Evolutionary conservation across 192 early-diverging fungal species (phyloP).

Genomic region (Chytriomyces confervae): DNA sequence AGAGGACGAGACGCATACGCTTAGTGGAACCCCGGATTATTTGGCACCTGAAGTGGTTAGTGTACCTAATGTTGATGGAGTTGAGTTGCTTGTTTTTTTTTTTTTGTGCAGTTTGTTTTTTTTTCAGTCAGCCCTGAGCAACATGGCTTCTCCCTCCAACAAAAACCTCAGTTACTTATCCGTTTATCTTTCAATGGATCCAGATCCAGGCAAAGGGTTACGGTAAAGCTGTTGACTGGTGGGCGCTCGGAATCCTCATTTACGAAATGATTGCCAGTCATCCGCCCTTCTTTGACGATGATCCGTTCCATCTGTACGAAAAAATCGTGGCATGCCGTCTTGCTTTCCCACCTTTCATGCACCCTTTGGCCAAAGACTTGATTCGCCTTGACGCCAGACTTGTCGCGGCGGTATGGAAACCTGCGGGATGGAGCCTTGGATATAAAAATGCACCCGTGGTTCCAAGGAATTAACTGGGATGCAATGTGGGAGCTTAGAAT

Average conservation of each 20-base stretch:
- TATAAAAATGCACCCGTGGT: slow-evolving; percentile 96
- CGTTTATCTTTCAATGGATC: neutral
- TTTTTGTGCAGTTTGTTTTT: slow-evolving; percentile 4
- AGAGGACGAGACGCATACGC: slow-evolving; percentile 72
- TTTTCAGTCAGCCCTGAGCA: neutral
- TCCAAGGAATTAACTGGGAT: slow-evolving; percentile 91
- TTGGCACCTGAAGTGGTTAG: slow-evolving; percentile 71
- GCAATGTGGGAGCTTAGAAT: slow-evolving; percentile 73
- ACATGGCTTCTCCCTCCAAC: neutral
- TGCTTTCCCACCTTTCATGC: slow-evolving; percentile 75
- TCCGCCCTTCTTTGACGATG: slow-evolving; percentile 76
- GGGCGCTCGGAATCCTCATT: slow-evolving; percentile 88
- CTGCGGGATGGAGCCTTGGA: slow-evolving; percentile 76
- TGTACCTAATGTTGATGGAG: slow-evolving; percentile 27
- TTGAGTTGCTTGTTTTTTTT: slow-evolving; percentile 22
- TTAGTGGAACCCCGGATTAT: slow-evolving; percentile 79
- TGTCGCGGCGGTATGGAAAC: slow-evolving; percentile 82
- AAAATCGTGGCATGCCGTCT: slow-evolving; percentile 74
- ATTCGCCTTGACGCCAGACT: slow-evolving; percentile 72
- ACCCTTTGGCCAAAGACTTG: slow-evolving; percentile 74
- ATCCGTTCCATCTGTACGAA: slow-evolving; percentile 74
- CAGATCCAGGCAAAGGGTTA: slow-evolving; percentile 84
- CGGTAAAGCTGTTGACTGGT: slow-evolving; percentile 96
- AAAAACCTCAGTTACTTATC: neutral
- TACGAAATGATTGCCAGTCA: slow-evolving; percentile 71